Evolutionary conservation across 2,329 filamentous ascomycete genomes (phyloP).

Genomic region (Aphanocladium album): DNA sequence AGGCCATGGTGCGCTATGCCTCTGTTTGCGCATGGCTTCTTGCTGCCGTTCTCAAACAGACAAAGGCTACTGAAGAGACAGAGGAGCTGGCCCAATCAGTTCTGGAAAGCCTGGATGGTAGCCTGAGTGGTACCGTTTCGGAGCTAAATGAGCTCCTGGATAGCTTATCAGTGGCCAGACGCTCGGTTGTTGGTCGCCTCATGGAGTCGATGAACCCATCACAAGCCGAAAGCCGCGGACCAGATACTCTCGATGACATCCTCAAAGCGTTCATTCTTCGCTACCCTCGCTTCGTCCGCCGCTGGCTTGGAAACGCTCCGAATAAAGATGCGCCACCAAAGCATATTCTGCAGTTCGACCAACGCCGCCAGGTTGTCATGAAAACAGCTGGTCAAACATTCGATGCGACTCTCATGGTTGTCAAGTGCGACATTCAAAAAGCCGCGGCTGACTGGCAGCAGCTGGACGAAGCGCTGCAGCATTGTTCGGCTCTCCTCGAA

Average conservation of each 20-base stretch:
- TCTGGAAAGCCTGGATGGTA: conserved; percentile 50
- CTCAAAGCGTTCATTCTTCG: conserved; percentile 53
- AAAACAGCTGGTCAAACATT: conserved; percentile 51
- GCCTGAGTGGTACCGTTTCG: conserved; percentile 52
- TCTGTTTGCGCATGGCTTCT: conserved; percentile 52
- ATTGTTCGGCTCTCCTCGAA: conserved; percentile 50
- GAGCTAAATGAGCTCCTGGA: conserved; percentile 59
- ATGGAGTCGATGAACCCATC: conserved; percentile 23
- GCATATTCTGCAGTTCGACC: conserved; percentile 56
- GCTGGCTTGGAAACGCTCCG: conserved; percentile 58
- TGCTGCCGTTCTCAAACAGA: conserved; percentile 46
- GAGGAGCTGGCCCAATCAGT: conserved; percentile 43
- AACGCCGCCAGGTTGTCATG: conserved; percentile 48
- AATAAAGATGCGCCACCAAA: conserved; percentile 48
- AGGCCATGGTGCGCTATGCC: conserved; percentile 46
- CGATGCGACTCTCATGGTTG: conserved; percentile 55
- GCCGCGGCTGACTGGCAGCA: conserved; percentile 46
- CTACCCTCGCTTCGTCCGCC: conserved; percentile 54
- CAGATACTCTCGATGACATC: conserved; percentile 27
- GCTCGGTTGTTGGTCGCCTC: conserved; percentile 48
- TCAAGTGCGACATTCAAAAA: conserved; percentile 48
- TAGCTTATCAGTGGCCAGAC: conserved; percentile 51
- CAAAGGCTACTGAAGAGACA: conserved; percentile 30
- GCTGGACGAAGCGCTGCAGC: conserved; percentile 53
- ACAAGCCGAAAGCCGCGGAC: conserved; percentile 12